These are phyloP conservation scores for Fereydounia khargensis DNA, from an alignment of 1,284 basidiomycete species.

Conservation along the genomic window DNA sequence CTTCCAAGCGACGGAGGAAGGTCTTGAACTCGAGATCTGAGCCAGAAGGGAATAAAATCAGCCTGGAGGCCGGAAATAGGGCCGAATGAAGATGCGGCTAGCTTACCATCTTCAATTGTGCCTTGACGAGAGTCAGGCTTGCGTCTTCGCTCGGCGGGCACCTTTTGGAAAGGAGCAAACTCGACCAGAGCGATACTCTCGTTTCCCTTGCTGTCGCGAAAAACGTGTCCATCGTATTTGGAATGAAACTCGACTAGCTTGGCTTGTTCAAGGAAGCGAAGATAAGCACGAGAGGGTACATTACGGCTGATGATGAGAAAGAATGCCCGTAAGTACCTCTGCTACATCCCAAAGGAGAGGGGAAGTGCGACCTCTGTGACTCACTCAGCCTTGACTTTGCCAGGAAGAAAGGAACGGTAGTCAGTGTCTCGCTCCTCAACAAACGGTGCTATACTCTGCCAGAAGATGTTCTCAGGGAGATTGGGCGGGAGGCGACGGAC, in stretches of 20 bases:
- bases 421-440: too few species aligned
- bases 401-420: constrained; percentile 34
- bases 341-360: not conserved
- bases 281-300: constrained; percentile 75
- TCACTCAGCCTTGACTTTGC: constrained; percentile 38
- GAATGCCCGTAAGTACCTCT: not conserved
- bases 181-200: constrained; percentile 87
- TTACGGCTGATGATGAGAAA: constrained; percentile 1
- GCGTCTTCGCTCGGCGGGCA: constrained; percentile 68
- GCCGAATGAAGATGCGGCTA: not conserved
- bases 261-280: constrained; percentile 77
- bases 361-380: not conserved
- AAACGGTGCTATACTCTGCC: constrained; percentile 84
- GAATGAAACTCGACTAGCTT: constrained; percentile 73
- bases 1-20: constrained; percentile 19
- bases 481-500: constrained; percentile 86
- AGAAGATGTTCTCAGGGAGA: constrained; percentile 86
- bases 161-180: constrained; percentile 87
- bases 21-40: constrained; percentile 24
- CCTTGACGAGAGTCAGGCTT: constrained; percentile 70
- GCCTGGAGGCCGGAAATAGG: not conserved
- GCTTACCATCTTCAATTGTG: constrained; percentile 73
- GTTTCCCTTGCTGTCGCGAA: constrained; percentile 84
- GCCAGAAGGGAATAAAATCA: not conserved
- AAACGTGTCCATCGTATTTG: constrained; percentile 87